Base-by-base conservation (phyloP, 345 rosid genomes). In the Limnanthes douglasii region DNA sequence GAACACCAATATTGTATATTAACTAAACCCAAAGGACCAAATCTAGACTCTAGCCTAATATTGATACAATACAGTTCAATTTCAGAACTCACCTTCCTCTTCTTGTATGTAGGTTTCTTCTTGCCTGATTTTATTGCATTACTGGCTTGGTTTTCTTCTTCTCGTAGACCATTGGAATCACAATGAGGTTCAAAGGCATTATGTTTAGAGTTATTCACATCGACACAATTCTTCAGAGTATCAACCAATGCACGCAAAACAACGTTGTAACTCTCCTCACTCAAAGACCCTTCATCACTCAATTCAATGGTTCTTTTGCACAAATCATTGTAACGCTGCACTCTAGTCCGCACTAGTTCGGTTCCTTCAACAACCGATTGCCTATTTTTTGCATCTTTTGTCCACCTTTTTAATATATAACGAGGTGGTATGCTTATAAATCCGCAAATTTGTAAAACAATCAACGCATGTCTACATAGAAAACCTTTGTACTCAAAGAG, bases 391-490 rank as follows among this genome's bases (percentile, higher is more conserved):
- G 66, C 84, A 50, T 64, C 84, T 57, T 74, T 74, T 18, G 75
- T 70, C 84, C 84, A 74, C 19, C 84, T 53, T 48, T 67, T 74
- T 61, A 74, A 43, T 21, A 74, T 56, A 50, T 67, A 74, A n/a
- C 17, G 64, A 37, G 72, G 41, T 29, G 72, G 84, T 11, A 74
- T 53, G 34, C 59, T 59, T 5, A 75, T 62, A 4, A 62, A 71
- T 28, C 70, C 72, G 36, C 78, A 74, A 45, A 74, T 74, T 54
- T 74, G 84, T 38, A 74, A 68, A 52, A 74, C 72, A 62, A 74
- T 61, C 66, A 74, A 43, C 19, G 84, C 75, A 47, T 74, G 84
- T 18, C 84, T 58, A 46, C 84, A 74, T 4, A 70, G 72, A 46
- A 50, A 70, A 45, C 84, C 84, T 43, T 46, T 74, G 69, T 64